phyloP scores from a whole-genome alignment of 2,329 filamentous ascomycete species.

The Exophiala alcalophila region DNA sequence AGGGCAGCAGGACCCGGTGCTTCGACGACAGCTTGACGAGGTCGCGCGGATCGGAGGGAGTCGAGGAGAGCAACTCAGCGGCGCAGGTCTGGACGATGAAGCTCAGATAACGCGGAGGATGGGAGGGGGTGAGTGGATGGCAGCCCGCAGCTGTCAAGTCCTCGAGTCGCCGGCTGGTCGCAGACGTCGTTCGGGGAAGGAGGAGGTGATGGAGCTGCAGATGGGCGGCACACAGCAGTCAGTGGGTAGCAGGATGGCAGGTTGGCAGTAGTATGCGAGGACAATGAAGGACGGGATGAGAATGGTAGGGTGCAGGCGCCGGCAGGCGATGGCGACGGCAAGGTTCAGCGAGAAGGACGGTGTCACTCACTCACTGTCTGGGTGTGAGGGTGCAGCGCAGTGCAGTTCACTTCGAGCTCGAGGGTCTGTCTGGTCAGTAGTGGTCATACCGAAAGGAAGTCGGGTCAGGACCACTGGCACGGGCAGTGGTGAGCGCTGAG shows the following conservation, averaged over 20 bases:
- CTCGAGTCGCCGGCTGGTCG: conserved; percentile 25
- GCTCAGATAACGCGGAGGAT: conserved; percentile 9
- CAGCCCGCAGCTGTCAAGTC: conserved; percentile 25
- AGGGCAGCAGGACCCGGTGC: too few relatives aligned
- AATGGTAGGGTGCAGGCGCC: background rate
- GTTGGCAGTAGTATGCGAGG: too few relatives aligned
- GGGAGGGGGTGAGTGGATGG: conserved; percentile 6
- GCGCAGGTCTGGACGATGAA: conserved; percentile 9
- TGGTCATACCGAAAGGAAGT: too few relatives aligned
- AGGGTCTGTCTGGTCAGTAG: too few relatives aligned
- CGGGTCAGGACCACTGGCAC: too few relatives aligned
- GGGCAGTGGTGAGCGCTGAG: too few relatives aligned
- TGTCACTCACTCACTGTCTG: too few relatives aligned
- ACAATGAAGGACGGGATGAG: background rate
- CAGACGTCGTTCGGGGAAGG: conserved; percentile 17
- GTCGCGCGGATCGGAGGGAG: background rate
- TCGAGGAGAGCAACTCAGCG: conserved; percentile 3
- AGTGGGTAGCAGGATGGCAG: background rate
- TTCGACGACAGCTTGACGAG: conserved; percentile 5
- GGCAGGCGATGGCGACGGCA: background rate
- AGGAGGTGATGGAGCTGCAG: conserved; percentile 12
- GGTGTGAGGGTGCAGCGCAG: too few relatives aligned
- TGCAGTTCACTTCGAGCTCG: too few relatives aligned
- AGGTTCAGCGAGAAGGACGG: too few relatives aligned
- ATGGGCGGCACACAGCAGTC: conserved; percentile 10